Evolutionary conservation across 164 flowering plant genomes (phyloP), one percentile per base, ranked within the genome.

Genomic region (Kalanchoe fedtschenkoi): DNA sequence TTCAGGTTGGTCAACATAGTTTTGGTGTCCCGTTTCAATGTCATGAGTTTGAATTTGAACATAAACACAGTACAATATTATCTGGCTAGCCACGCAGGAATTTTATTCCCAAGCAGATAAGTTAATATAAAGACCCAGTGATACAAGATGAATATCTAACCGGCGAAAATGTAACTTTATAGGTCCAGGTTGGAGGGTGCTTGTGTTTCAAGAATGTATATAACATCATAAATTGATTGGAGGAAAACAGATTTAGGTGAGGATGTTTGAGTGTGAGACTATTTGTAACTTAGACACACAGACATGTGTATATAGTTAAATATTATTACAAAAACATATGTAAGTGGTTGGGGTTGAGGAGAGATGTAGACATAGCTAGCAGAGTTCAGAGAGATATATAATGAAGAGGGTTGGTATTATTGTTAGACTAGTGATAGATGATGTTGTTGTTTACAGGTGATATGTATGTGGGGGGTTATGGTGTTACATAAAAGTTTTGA

Each of bases 271-370:
- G 39, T 37, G 11, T 37, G 6, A 37, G 39, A 37, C n/a, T n/a
- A n/a, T n/a, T n/a, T n/a, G n/a, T n/a, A n/a, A n/a, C n/a, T 51
- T 51, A 30, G 11, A 26, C 15, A 26, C 56, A 6, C 28, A 26
- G 1, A 24, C 17, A 51, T 0, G 26, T 26, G 56, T 51, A 51
- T 24, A 26, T 51, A 51, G 56, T 51, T 51, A 51, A 51, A 51
- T 6, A 51, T n/a, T n/a, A n/a, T n/a, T n/a, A 29, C 14, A 51
- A 26, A 26, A 51, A 29, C 22, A 26, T 0, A 29, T 9, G 26
- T 10, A 51, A 51, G 56, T 51, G 32, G 56, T 51, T 51, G 56
- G 17, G 56, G 56, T 51, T 51, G 56, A 51, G 56, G 56, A 51
- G 56, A 51, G 56, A 51, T 51, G 56, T 26, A 9, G 56, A 51